These are phyloP conservation scores for Psilocybe cyanescens DNA, from an alignment of 768 basidiomycete genomes.

Conservation along the genomic window DNA sequence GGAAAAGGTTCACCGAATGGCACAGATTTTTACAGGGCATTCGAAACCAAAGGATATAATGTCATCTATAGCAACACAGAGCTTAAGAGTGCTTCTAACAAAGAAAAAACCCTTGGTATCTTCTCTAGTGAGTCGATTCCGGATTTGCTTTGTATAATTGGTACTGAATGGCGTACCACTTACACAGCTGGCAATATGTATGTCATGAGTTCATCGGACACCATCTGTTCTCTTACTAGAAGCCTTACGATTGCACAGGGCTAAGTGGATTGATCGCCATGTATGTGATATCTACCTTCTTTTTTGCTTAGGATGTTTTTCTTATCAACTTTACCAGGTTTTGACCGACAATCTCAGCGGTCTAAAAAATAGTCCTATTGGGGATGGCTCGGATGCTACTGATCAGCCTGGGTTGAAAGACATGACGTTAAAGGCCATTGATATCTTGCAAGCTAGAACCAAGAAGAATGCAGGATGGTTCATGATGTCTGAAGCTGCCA, in stretches of 20 bases:
- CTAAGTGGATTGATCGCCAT: conserved; percentile 49
- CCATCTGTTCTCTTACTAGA: not conserved
- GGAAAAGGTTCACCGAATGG: conserved; percentile 41
- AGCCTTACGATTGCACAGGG: conserved; percentile 26
- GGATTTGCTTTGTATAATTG: not conserved
- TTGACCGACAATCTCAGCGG: conserved; percentile 39
- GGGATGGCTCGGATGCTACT: conserved; percentile 43
- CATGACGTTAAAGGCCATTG: conserved; percentile 51
- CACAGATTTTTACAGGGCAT: conserved; percentile 45
- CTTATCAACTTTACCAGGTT: conserved; percentile 24
- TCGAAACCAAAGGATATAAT: conserved; percentile 42
- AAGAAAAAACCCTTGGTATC: conserved; percentile 45
- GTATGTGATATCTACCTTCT: conserved; percentile 18
- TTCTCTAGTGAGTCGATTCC: conserved; percentile 37
- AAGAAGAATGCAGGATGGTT: conserved; percentile 45
- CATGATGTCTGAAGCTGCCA: conserved; percentile 52
- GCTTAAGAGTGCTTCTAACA: conserved; percentile 32
- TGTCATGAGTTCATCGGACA: conserved; percentile 2
- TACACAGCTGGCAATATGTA: conserved; percentile 26
- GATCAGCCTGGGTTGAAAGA: conserved; percentile 53
- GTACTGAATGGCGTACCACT: not conserved
- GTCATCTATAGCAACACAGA: conserved; percentile 41
- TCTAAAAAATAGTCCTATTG: conserved; percentile 41
- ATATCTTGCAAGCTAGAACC: conserved; percentile 42
- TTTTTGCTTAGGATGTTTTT: not conserved